Evolutionary conservation across 257 asterid species (phyloP).

Genomic region (Vinca minor): DNA sequence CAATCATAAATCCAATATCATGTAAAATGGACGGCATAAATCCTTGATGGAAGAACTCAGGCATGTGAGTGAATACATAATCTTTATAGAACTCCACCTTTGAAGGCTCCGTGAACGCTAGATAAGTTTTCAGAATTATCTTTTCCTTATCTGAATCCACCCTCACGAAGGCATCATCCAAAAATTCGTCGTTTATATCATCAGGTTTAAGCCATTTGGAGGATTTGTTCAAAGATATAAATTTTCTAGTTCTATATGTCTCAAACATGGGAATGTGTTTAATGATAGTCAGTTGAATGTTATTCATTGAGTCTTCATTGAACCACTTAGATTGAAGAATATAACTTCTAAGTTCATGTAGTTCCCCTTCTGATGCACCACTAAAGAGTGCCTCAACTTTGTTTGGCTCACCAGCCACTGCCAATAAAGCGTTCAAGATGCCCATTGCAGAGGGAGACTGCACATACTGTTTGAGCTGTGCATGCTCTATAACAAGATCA

Average conservation of each 20-base stretch:
- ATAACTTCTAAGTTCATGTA: constrained; percentile 81
- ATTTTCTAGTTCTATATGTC: constrained; percentile 69
- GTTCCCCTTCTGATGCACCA: constrained; percentile 65
- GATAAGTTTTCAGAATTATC: constrained; percentile 49
- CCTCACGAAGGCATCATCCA: constrained; percentile 73
- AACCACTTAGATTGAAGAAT: constrained; percentile 96
- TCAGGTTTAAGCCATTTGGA: constrained; percentile 83
- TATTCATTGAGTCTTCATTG: constrained; percentile 45
- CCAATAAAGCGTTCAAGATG: constrained; percentile 60
- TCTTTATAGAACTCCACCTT: constrained; percentile 58
- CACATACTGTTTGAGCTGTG: constrained; percentile 58
- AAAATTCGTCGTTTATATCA: constrained; percentile 48
- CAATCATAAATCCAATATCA: constrained; percentile 55
- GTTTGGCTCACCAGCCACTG: constrained; percentile 43
- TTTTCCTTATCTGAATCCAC: constrained; percentile 78
- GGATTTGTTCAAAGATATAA: constrained; percentile 57
- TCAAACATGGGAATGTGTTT: constrained; percentile 92
- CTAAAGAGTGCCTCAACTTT: constrained; percentile 55
- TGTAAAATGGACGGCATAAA: constrained; percentile 44
- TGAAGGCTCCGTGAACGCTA: constrained; percentile 66
- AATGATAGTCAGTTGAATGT: constrained; percentile 46
- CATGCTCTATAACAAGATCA: constrained; percentile 64
- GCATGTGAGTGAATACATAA: constrained; percentile 59
- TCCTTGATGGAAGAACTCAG: constrained; percentile 49
- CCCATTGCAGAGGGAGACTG: constrained; percentile 78